phyloP scores from a whole-genome alignment of 2,329 filamentous ascomycete species.

The Hypoxylon sp. region DNA sequence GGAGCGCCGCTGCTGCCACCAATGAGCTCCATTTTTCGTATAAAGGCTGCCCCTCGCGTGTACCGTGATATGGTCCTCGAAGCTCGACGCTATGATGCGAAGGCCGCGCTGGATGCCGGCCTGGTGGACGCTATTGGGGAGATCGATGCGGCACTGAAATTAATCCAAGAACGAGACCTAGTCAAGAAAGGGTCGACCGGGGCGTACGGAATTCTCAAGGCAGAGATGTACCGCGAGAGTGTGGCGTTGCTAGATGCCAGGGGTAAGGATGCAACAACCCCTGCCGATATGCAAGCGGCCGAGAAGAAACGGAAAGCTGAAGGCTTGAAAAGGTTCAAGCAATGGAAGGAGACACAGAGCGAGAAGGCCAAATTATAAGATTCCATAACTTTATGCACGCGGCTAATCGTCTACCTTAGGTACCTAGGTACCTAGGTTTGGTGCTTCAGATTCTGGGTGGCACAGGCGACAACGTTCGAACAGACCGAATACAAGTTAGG shows the following conservation, averaged over 20 bases:
- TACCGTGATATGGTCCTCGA: slow-evolving; percentile 80
- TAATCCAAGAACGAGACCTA: slow-evolving; percentile 73
- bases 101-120: slow-evolving; percentile 74
- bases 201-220: slow-evolving; percentile 79
- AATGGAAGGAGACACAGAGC: slow-evolving; percentile 62
- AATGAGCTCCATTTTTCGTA: slow-evolving; percentile 81
- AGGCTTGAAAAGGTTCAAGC: slow-evolving; percentile 63
- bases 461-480: not conserved
- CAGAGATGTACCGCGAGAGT: slow-evolving; percentile 80
- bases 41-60: slow-evolving; percentile 71
- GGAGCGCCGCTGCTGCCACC: slow-evolving; percentile 80
- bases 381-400: not conserved
- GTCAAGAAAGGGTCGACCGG: slow-evolving; percentile 73
- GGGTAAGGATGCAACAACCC: slow-evolving; percentile 30
- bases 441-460: not conserved
- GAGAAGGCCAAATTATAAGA: slow-evolving; percentile 60
- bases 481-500: not conserved
- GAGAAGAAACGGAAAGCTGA: slow-evolving; percentile 66
- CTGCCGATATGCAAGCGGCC: slow-evolving; percentile 60
- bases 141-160: slow-evolving; percentile 71
- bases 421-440: too few species aligned
- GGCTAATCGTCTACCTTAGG: not conserved
- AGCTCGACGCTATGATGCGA: slow-evolving; percentile 75
- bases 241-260: slow-evolving; percentile 68
- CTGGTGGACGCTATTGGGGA: slow-evolving; percentile 74